phyloP scores from a whole-genome alignment of 305 asterid species.

The Solanum hybrid region DNA sequence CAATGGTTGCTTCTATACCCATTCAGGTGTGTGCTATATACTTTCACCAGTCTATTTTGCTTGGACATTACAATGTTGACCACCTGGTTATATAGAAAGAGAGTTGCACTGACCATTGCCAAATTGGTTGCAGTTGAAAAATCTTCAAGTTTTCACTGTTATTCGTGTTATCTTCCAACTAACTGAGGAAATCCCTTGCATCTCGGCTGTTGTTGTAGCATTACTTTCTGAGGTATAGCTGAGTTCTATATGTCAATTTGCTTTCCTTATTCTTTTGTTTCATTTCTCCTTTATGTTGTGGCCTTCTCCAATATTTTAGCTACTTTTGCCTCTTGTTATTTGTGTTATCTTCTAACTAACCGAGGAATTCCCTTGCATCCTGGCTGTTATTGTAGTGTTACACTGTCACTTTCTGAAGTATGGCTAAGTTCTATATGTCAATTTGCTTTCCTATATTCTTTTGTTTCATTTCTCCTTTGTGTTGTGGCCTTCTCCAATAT shows the following conservation, averaged over 20 bases:
- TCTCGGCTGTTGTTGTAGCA: conserved; percentile 97
- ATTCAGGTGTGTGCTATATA: conserved; percentile 59
- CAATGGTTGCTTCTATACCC: conserved; percentile 88
- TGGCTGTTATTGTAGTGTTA: conserved; percentile 93
- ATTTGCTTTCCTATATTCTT: neutral
- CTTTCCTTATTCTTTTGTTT: neutral
- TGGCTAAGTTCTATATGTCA: conserved; percentile 3
- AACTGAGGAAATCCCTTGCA: conserved; percentile 93
- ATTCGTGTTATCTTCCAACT: conserved; percentile 97
- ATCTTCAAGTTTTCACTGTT: conserved; percentile 93
- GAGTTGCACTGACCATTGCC: conserved; percentile 4
- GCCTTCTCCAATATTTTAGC: neutral
- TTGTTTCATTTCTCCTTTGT: neutral
- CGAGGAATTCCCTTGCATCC: conserved; percentile 93
- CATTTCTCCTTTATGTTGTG: neutral
- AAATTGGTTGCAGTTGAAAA: conserved; percentile 69
- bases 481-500: neutral
- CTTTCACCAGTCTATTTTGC: conserved; percentile 5
- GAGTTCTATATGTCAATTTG: neutral
- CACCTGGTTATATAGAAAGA: neutral
- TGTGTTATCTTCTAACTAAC: conserved; percentile 92
- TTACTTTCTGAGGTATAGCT: conserved; percentile 80
- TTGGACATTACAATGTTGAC: neutral
- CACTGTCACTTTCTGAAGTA: conserved; percentile 66
- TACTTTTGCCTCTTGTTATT: conserved; percentile 25